phyloP scores from a whole-genome alignment of 2,329 filamentous ascomycete species.

The Raffaelea deltoideospora region DNA sequence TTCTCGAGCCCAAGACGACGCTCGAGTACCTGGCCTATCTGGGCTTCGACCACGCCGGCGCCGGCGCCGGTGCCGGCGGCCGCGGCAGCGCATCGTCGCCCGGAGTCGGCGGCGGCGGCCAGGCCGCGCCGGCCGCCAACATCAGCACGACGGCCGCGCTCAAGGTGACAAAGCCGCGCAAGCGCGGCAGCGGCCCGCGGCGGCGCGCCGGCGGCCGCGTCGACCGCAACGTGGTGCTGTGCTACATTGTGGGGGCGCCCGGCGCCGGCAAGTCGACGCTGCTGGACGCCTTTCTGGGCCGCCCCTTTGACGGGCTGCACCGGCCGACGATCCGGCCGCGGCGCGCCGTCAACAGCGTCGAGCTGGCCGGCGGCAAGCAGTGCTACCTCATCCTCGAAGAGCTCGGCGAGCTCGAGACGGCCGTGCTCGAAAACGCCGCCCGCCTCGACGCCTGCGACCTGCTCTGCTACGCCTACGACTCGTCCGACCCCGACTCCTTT shows the following conservation, averaged over 20 bases:
- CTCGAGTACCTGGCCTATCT: conserved; percentile 92
- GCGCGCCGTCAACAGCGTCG: conserved; percentile 88
- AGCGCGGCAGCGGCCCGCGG: too few species aligned
- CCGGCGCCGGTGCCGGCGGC: conserved; percentile 26
- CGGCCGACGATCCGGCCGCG: conserved; percentile 90
- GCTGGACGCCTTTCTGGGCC: conserved; percentile 78
- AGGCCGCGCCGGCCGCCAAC: too few species aligned
- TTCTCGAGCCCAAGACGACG: conserved; percentile 86
- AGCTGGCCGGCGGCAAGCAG: conserved; percentile 89
- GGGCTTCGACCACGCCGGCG: conserved; percentile 83
- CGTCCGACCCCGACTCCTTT: conserved; percentile 91
- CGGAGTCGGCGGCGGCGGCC: too few species aligned
- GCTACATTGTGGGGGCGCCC: conserved; percentile 77
- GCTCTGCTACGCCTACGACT: conserved; percentile 92
- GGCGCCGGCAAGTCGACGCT: conserved; percentile 84
- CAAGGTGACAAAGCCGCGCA: conserved; percentile 84
- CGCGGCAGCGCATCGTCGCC: conserved; percentile 42
- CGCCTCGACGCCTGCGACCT: conserved; percentile 90
- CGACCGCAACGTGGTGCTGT: conserved; percentile 86
- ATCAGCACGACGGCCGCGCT: conserved; percentile 49
- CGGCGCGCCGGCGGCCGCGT: conserved; percentile 70
- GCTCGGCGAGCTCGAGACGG: conserved; percentile 86
- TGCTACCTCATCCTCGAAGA: conserved; percentile 94
- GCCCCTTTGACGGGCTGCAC: conserved; percentile 71
- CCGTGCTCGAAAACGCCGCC: conserved; percentile 78